Percentiles rank a stretch among this genome's conserved stretches.
phyloP scores from a whole-genome alignment of 2,329 filamentous ascomycete species.

The Myriosclerotinia duriaeana region DNA sequence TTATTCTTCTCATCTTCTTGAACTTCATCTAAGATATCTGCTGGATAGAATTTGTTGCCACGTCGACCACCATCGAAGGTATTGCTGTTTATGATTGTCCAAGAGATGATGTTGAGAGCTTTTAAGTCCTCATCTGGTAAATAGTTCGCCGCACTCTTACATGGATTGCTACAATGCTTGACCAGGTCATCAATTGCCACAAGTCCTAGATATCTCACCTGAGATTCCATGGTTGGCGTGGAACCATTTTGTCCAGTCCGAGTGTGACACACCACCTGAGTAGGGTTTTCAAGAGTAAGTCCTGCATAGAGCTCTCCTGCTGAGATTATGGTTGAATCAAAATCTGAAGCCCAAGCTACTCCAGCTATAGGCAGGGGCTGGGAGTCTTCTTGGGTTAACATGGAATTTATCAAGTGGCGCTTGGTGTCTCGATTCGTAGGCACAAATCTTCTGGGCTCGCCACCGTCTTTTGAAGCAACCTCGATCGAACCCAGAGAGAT shows the following conservation, averaged over 20 bases:
- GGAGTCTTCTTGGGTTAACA: background rate
- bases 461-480: background rate
- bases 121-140: constrained; percentile 10
- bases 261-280: background rate
- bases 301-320: background rate
- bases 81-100: constrained; percentile 22
- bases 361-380: background rate
- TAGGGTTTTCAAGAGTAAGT: background rate
- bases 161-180: background rate
- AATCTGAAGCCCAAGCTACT: constrained; percentile 7
- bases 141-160: background rate
- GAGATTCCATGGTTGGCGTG: background rate
- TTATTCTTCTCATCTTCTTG: background rate
- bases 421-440: constrained; percentile 7
- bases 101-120: constrained; percentile 27
- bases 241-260: background rate
- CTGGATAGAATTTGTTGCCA: constrained; percentile 27
- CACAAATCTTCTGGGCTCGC: background rate
- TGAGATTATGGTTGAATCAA: background rate
- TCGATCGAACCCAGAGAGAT: background rate
- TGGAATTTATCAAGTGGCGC: background rate
- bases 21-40: background rate
- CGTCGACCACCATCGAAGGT: constrained; percentile 6
- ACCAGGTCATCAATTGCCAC: background rate
- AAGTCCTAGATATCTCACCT: background rate